Percentiles rank a stretch among this genome's conserved stretches.
These are phyloP conservation scores for Aspergillus biplanus DNA, from an alignment of 495 filamentous ascomycete species.

Conservation along the genomic window DNA sequence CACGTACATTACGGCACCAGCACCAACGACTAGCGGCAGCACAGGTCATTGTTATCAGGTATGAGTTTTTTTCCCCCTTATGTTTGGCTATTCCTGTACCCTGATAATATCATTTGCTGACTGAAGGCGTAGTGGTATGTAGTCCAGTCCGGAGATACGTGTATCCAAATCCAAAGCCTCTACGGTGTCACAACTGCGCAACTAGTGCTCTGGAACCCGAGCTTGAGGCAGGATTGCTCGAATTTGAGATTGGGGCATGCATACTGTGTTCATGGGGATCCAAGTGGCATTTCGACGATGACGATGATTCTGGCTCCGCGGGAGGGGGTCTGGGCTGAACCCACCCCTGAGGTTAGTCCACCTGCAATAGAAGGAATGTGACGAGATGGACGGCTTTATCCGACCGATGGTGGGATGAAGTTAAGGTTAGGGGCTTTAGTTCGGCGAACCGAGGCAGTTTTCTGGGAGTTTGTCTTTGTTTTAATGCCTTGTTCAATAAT, in stretches of 20 bases:
- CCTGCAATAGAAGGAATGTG: background rate
- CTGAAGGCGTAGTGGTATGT: conserved; percentile 16
- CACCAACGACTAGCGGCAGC: conserved; percentile 13
- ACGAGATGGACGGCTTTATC: background rate
- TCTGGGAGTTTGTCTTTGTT: too few relatives aligned
- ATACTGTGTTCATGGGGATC: conserved; percentile 17
- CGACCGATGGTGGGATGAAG: background rate
- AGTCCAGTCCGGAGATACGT: conserved; percentile 17
- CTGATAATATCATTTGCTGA: background rate
- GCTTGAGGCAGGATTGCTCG: conserved; percentile 10
- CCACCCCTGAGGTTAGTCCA: background rate
- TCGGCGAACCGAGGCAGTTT: too few relatives aligned
- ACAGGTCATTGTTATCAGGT: conserved; percentile 15
- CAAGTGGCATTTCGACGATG: background rate
- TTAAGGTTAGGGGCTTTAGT: background rate
- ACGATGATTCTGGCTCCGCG: background rate
- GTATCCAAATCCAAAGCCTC: background rate
- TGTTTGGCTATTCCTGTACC: background rate
- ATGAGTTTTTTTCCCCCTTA: background rate
- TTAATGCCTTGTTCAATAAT: too few relatives aligned
- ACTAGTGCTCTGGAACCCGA: conserved; percentile 12
- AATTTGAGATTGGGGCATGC: conserved; percentile 13
- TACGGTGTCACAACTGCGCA: conserved; percentile 8
- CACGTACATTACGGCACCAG: conserved; percentile 11
- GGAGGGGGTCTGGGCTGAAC: background rate